Percentiles rank a stretch among this genome's conserved stretches.
Evolutionary conservation across 345 rosid species (phyloP).

Genomic region (Streptanthus diversifolius): DNA sequence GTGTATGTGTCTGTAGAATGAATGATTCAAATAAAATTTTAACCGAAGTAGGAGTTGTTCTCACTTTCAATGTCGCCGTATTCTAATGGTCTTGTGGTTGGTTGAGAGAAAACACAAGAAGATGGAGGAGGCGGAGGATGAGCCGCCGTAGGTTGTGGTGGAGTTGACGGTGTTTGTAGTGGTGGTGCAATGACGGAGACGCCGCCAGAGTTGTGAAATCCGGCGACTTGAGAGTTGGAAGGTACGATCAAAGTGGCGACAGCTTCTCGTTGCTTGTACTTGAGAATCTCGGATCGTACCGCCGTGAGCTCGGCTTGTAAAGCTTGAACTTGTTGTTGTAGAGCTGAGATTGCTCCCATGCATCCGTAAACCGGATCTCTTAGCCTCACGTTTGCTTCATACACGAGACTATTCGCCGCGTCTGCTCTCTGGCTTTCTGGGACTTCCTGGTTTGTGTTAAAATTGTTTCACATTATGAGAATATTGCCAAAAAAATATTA

Average conservation of each 20-base stretch:
- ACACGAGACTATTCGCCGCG: conserved; percentile 86
- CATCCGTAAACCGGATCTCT: conserved; percentile 97
- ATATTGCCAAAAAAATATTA: background rate
- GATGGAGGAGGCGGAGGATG: conserved; percentile 41
- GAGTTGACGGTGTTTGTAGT: conserved; percentile 33
- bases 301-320: conserved; percentile 74
- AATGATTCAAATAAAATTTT: conserved; percentile 25
- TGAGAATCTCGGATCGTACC: conserved; percentile 71
- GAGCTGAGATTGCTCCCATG: conserved; percentile 92
- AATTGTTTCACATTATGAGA: conserved; percentile 1
- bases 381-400: conserved; percentile 91
- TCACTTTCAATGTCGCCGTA: conserved; percentile 62
- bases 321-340: conserved; percentile 86
- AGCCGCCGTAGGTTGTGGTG: conserved; percentile 38
- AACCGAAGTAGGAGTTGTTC: conserved; percentile 70
- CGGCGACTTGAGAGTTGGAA: conserved; percentile 48
- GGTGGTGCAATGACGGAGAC: conserved; percentile 55
- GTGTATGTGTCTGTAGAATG: conserved; percentile 11
- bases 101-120: conserved; percentile 50
- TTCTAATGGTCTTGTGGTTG: conserved; percentile 38
- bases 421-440: conserved; percentile 81
- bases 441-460: conserved; percentile 56
- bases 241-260: conserved; percentile 36
- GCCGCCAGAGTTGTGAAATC: conserved; percentile 50
- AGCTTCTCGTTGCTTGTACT: conserved; percentile 77